phyloP scores from a whole-genome alignment of 2,329 filamentous ascomycete species.

The Apiospora arundinis region DNA sequence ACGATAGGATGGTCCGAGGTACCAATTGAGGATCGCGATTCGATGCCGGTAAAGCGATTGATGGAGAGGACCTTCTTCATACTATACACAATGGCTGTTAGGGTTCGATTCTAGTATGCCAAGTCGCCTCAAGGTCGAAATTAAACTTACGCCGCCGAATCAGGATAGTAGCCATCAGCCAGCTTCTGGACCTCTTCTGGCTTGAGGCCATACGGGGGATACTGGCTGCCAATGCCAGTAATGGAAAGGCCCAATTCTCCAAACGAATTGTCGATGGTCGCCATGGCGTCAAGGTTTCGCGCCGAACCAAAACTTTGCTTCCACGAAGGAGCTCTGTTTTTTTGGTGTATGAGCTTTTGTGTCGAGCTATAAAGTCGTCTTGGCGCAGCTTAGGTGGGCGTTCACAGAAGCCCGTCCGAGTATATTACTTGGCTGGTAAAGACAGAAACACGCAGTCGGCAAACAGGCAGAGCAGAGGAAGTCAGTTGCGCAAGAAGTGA shows the following conservation, averaged over 20 bases:
- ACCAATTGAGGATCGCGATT: constrained; percentile 66
- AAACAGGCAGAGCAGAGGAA: neutral
- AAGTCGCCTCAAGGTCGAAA: neutral
- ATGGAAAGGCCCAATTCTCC: constrained; percentile 66
- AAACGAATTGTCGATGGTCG: constrained; percentile 47
- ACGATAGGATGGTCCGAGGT: constrained; percentile 66
- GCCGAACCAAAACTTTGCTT: neutral
- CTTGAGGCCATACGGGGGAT: constrained; percentile 62
- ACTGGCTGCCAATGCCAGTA: constrained; percentile 63
- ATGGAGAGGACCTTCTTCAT: constrained; percentile 69
- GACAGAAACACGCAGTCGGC: neutral
- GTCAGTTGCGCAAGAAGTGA: too few relatives aligned
- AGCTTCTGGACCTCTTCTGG: constrained; percentile 58
- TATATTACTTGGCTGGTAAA: neutral
- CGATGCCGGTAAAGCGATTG: constrained; percentile 70
- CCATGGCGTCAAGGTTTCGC: constrained; percentile 42
- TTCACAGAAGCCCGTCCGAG: neutral
- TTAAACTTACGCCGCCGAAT: constrained; percentile 61
- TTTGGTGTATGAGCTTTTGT: neutral
- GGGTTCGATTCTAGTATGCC: constrained; percentile 2
- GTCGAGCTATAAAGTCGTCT: neutral
- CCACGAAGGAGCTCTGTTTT: neutral
- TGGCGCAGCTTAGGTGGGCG: neutral
- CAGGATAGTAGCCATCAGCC: constrained; percentile 63
- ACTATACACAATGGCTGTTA: constrained; percentile 42